Evolutionary conservation across 129 eudicot species (phyloP).

Genomic region (Escallonia rubra): DNA sequence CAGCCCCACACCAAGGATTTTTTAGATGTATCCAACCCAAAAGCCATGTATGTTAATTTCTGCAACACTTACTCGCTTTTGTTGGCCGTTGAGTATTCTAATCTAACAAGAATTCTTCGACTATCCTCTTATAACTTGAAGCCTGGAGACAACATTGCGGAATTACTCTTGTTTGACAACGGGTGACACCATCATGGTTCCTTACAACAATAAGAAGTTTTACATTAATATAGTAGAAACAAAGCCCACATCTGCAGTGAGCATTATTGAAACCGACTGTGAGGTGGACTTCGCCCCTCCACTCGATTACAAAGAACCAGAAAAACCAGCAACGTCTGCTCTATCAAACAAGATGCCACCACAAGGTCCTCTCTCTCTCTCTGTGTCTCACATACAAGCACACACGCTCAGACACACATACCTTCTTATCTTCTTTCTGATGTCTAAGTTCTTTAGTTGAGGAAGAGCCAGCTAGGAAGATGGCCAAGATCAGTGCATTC

Average conservation of each 20-base stretch:
- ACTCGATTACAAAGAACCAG: slow-evolving; percentile 76
- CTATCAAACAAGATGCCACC: slow-evolving; percentile 29
- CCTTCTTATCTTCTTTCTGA: background rate
- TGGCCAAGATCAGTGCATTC: slow-evolving; percentile 48
- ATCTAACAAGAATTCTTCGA: background rate
- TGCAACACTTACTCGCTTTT: background rate
- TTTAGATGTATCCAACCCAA: slow-evolving; percentile 72
- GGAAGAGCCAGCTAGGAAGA: slow-evolving; percentile 50
- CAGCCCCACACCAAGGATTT: slow-evolving; percentile 79
- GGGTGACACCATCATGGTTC: slow-evolving; percentile 78
- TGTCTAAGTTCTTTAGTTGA: slow-evolving; percentile 30
- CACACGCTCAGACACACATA: background rate
- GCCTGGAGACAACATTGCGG: slow-evolving; percentile 68
- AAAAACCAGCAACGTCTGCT: slow-evolving; percentile 23
- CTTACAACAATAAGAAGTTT: slow-evolving; percentile 75
- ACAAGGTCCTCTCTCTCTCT: slow-evolving; percentile 33
- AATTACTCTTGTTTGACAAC: slow-evolving; percentile 71
- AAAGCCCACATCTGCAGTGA: slow-evolving; percentile 59
- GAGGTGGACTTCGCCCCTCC: slow-evolving; percentile 92
- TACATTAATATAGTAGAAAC: slow-evolving; percentile 75
- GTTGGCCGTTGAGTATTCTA: background rate
- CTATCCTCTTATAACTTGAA: slow-evolving; percentile 21
- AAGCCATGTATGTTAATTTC: slow-evolving; percentile 63
- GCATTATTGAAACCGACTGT: slow-evolving; percentile 78
- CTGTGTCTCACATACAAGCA: background rate